Percentiles rank a stretch among this genome's conserved stretches.
These are phyloP conservation scores for Phyllosticta citribraziliensis DNA, from an alignment of 2,329 filamentous ascomycete genomes.

Conservation along the genomic window DNA sequence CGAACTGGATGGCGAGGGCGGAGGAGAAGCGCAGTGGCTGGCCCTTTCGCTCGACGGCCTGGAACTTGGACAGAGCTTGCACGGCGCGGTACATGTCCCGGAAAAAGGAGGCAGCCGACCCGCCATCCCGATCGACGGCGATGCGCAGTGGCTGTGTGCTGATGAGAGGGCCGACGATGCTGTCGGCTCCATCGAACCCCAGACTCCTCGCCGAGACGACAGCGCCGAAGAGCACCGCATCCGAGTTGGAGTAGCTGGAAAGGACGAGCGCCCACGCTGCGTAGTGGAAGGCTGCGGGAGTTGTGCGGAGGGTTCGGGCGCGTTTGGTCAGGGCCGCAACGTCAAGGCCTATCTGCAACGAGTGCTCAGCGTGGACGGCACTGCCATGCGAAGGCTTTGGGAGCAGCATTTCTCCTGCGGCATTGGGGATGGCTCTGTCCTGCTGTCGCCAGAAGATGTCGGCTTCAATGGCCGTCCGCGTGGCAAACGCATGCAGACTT, in stretches of 20 bases:
- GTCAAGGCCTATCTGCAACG: background rate
- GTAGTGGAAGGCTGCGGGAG: slow-evolving; percentile 29
- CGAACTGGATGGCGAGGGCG: background rate
- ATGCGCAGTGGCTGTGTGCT: background rate
- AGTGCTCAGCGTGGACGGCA: background rate
- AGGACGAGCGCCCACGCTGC: slow-evolving; percentile 27
- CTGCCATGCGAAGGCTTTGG: background rate
- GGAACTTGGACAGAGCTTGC: background rate
- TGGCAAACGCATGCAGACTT: background rate
- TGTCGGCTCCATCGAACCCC: slow-evolving; percentile 25
- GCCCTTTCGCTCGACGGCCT: background rate
- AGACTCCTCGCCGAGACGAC: slow-evolving; percentile 33
- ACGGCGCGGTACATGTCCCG: background rate
- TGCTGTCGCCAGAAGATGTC: background rate
- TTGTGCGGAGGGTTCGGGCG: background rate
- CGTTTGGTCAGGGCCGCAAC: background rate
- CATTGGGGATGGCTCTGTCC: background rate
- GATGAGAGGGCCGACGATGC: slow-evolving; percentile 27
- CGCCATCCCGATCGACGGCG: background rate
- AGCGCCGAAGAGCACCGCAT: slow-evolving; percentile 34
- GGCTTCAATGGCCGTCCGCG: background rate
- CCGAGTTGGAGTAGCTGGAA: slow-evolving; percentile 19
- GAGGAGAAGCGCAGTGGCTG: background rate
- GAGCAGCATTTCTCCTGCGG: background rate
- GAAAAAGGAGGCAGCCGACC: background rate